phyloP scores from a whole-genome alignment of 2,329 filamentous ascomycete genomes.

The Macroventuria anomochaeta region DNA sequence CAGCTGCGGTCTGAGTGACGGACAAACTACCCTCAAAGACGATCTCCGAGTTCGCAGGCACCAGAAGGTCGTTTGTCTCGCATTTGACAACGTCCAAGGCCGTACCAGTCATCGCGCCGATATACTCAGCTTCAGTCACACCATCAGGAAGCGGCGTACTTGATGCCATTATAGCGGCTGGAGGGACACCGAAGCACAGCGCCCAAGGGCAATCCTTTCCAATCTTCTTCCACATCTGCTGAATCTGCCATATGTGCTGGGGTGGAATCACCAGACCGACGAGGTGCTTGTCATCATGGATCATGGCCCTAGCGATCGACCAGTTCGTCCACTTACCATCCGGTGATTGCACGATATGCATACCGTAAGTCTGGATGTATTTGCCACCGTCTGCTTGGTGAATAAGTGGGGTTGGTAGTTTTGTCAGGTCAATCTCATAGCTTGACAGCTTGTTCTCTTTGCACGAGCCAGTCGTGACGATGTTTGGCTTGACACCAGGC shows the following conservation, averaged over 20 bases:
- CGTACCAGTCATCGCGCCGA: conserved; percentile 55
- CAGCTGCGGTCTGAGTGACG: conserved; percentile 49
- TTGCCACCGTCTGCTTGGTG: conserved; percentile 58
- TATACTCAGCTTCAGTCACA: conserved; percentile 57
- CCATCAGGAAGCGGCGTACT: conserved; percentile 51
- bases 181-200: conserved; percentile 59
- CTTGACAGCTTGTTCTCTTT: conserved; percentile 22
- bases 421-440: conserved; percentile 52
- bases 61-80: conserved; percentile 57
- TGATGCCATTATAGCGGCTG: conserved; percentile 57
- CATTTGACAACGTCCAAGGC: conserved; percentile 60
- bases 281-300: conserved; percentile 53
- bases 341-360: conserved; percentile 56
- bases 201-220: conserved; percentile 54
- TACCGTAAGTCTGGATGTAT: conserved; percentile 60
- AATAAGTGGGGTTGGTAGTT: conserved; percentile 48
- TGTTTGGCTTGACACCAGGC: background rate
- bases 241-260: conserved; percentile 58
- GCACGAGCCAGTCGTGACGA: conserved; percentile 4
- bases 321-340: conserved; percentile 58
- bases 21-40: conserved; percentile 60
- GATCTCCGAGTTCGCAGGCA: conserved; percentile 60
- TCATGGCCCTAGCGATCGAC: conserved; percentile 57
- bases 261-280: conserved; percentile 53
- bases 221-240: conserved; percentile 55